Evolutionary conservation across 371 early-diverging fungal genomes (phyloP).

Genomic region (Mortierella sp.): DNA sequence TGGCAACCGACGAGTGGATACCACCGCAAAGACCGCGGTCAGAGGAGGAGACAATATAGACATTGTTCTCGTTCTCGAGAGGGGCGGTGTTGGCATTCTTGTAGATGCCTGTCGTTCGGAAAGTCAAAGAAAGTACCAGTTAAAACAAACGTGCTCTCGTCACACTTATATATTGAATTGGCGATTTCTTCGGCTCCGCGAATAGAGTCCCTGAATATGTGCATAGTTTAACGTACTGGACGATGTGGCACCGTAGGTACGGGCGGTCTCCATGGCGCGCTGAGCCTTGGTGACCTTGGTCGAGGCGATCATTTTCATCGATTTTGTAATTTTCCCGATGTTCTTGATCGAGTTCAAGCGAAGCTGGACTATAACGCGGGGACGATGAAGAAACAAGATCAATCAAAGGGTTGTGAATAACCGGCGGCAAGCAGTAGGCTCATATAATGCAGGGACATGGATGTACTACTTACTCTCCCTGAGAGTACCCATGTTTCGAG

Average conservation of each 20-base stretch:
- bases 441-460: too few species aligned
- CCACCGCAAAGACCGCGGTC: constrained; percentile 99
- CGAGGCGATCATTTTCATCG: constrained; percentile 99
- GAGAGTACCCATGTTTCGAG: constrained; percentile 93
- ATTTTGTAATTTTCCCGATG: constrained; percentile 99
- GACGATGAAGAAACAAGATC: not conserved
- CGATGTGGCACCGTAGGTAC: constrained; percentile 85
- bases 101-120: constrained; percentile 90
- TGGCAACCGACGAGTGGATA: constrained; percentile 96
- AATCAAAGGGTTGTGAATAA: too few species aligned
- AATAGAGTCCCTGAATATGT: too few species aligned
- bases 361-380: constrained; percentile 79
- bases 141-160: too few species aligned
- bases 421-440: too few species aligned
- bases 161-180: too few species aligned
- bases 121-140: too few species aligned
- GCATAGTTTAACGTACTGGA: constrained; percentile 73
- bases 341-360: constrained; percentile 97
- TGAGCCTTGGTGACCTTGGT: constrained; percentile 97
- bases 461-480: constrained; percentile 81
- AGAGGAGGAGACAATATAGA: constrained; percentile 89
- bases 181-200: too few species aligned
- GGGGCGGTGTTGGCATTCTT: constrained; percentile 80
- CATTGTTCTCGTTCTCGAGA: constrained; percentile 66
- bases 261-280: constrained; percentile 93